Evolutionary conservation across 331 rosid species (phyloP).

Genomic region (Saraca asoca): DNA sequence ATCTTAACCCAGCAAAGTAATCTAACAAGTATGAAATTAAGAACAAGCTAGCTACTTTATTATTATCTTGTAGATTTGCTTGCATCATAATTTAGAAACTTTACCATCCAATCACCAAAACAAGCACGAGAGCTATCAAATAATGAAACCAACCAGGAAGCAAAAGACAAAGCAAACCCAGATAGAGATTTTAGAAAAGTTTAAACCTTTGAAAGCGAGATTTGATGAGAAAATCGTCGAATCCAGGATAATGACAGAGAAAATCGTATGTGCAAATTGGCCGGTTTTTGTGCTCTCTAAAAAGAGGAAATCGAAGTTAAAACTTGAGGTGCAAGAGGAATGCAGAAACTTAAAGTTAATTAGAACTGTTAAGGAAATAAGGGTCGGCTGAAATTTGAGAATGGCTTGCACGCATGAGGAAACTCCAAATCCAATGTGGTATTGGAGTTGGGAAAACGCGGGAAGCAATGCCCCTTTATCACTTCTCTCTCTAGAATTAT

Average conservation of each 20-base stretch:
- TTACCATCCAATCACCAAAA: not conserved
- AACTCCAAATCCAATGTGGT: slow-evolving; percentile 12
- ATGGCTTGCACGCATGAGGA: slow-evolving; percentile 65
- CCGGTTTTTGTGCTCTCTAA: slow-evolving; percentile 10
- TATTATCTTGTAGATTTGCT: not conserved
- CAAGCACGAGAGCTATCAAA: not conserved
- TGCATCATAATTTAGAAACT: not conserved
- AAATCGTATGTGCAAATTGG: not conserved
- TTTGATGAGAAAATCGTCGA: not conserved
- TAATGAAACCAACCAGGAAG: slow-evolving; percentile 19
- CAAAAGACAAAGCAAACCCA: slow-evolving; percentile 34
- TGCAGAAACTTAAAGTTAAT: slow-evolving; percentile 40
- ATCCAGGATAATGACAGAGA: not conserved
- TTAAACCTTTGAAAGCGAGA: slow-evolving; percentile 37
- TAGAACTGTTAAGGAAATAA: slow-evolving; percentile 23
- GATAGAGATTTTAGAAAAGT: slow-evolving; percentile 36
- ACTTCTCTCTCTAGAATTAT: slow-evolving; percentile 3
- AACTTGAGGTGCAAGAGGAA: slow-evolving; percentile 29
- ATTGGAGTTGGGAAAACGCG: slow-evolving; percentile 43
- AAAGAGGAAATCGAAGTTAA: not conserved
- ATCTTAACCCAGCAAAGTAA: too few species aligned
- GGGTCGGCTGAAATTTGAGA: slow-evolving; percentile 30
- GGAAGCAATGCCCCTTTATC: slow-evolving; percentile 59
- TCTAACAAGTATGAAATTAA: too few species aligned
- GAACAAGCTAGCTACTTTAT: too few species aligned